Percentiles rank a stretch among this genome's conserved stretches.
These are phyloP conservation scores for Ajuga reptans DNA, from an alignment of 305 asterid genomes.

Conservation along the genomic window DNA sequence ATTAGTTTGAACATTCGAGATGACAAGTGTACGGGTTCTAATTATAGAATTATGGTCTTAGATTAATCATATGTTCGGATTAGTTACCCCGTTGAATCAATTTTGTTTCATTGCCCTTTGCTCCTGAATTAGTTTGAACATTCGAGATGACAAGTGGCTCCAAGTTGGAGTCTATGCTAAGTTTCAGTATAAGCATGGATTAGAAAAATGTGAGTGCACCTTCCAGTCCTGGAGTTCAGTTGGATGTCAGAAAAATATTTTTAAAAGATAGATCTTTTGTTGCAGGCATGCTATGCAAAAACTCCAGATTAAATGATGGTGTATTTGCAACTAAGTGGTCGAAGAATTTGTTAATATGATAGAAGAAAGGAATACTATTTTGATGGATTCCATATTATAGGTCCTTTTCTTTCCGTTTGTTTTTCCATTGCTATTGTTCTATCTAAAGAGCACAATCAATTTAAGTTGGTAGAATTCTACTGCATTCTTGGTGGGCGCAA, in stretches of 20 bases:
- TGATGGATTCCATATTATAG: conserved; percentile 6
- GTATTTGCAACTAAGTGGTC: neutral
- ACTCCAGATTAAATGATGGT: neutral
- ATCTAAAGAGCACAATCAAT: neutral
- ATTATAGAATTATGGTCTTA: too few relatives aligned
- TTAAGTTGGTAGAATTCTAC: neutral
- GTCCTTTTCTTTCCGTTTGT: too few relatives aligned
- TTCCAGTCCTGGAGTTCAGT: conserved; percentile 5
- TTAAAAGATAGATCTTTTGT: neutral
- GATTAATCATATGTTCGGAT: too few relatives aligned
- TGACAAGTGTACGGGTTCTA: too few relatives aligned
- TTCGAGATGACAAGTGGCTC: neutral
- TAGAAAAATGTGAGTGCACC: neutral
- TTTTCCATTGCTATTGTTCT: neutral
- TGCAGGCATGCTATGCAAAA: neutral
- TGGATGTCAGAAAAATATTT: neutral
- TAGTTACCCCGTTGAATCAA: too few relatives aligned
- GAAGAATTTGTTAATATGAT: neutral
- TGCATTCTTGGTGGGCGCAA: neutral
- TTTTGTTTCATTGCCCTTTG: too few relatives aligned
- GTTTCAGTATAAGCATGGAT: neutral
- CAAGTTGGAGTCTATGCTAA: neutral
- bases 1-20: too few relatives aligned
- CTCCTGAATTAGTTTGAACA: neutral
- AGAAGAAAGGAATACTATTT: neutral